Evolutionary conservation across 108 stramenopile genomes (phyloP), one percentile per base, ranked within the genome.

Genomic region (Pelagomonas calceolata): DNA sequence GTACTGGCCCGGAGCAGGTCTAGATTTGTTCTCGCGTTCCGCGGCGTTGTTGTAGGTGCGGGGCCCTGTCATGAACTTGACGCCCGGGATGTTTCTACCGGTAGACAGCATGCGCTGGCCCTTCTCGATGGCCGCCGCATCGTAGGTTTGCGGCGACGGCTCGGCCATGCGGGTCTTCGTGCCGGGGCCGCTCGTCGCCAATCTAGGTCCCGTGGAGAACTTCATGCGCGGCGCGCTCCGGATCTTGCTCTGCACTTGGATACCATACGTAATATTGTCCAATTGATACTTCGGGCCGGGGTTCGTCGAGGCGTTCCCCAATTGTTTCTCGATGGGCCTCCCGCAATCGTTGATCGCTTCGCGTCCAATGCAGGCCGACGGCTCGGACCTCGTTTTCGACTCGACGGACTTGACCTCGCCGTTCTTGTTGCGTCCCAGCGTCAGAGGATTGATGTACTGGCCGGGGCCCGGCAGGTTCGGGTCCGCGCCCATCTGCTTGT

Each of bases 21-120:
- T 81, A 43, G 39, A 43, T 43, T 43, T 43, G 39, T 10, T 43
- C 70, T 79, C 83, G 70, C 75, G 73, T 34, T 74, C 83, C 60
- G 81, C 79, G 0, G 67, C 79, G 66, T 84, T 81, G 69, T 84
- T 81, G 73, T 79, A 84, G 0, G 83, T 84, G 26, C 83, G 39
- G 0, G 80, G 80, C 12, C 83, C 83, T 0, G 83, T 84, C 30
- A 75, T 79, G 43, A 84, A 84, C 66, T 73, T 76, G 0, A 80
- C 70, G 0, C 83, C 83, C 33, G 71, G 68, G 21, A 81, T 79
- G 66, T 78, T 66, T 37, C 68, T 66, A 37, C 80, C 77, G 29
- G 83, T 81, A 4, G 76, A 77, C 14, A 84, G 36, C 17, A 63
- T 45, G 64, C 32, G 77, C 14, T 77, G 67, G 26, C 73, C 83